Percentiles rank a stretch among this genome's conserved stretches.
Conservation (phyloP, 2,329 filamentous ascomycete species). For the Dryadomyces quercus-mongolicae region DNA sequence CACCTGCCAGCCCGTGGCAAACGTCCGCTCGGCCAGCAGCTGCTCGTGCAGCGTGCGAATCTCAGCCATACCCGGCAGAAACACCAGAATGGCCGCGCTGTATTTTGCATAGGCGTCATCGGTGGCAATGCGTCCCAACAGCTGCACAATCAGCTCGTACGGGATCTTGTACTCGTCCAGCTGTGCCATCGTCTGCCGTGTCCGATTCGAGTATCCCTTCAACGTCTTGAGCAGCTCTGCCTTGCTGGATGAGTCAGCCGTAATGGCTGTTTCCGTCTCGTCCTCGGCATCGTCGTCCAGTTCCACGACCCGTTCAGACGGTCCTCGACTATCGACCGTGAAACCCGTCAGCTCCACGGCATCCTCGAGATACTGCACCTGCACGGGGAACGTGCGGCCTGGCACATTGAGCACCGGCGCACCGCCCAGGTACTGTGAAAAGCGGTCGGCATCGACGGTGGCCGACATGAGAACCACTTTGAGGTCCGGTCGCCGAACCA, state of each 20-base stretch:
- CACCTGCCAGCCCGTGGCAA: constrained; percentile 68
- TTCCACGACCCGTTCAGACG: constrained; percentile 42
- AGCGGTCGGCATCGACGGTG: constrained; percentile 83
- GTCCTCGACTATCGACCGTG: constrained; percentile 33
- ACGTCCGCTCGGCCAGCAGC: constrained; percentile 63
- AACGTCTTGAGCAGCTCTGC: constrained; percentile 53
- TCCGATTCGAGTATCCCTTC: constrained; percentile 62
- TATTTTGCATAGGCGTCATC: constrained; percentile 54
- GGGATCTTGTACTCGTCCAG: constrained; percentile 90
- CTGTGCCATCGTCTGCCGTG: constrained; percentile 59
- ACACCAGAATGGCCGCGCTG: constrained; percentile 88
- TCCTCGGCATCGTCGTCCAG: constrained; percentile 49
- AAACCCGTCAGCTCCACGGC: constrained; percentile 81
- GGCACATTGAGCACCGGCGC: constrained; percentile 86
- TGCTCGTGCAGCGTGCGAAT: constrained; percentile 83
- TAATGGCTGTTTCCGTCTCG: constrained; percentile 21
- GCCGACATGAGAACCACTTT: constrained; percentile 97
- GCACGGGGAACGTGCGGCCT: constrained; percentile 84
- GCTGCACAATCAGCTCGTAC: constrained; percentile 69
- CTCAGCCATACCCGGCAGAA: constrained; percentile 88
- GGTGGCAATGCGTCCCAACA: constrained; percentile 65
- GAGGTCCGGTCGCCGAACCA: constrained; percentile 64
- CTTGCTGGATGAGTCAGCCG: constrained; percentile 34
- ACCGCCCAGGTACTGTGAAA: constrained; percentile 75
- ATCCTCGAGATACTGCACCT: constrained; percentile 82